Conservation (phyloP, 2,329 filamentous ascomycete genomes). For the Nothophoma quercina region DNA sequence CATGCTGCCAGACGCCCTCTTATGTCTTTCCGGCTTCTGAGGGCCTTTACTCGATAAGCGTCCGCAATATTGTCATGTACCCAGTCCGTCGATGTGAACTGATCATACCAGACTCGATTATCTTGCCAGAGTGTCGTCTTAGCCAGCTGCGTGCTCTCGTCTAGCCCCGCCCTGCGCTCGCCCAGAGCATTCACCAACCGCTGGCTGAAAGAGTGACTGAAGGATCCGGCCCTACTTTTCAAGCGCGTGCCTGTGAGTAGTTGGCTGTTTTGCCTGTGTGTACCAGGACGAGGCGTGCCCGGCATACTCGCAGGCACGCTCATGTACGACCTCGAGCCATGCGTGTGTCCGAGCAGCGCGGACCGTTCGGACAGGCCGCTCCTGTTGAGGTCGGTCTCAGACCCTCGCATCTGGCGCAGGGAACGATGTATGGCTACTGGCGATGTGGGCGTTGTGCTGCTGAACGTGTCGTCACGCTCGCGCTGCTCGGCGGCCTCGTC, state of each 20-base stretch:
- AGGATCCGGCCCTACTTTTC: constrained; percentile 44
- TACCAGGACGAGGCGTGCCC: constrained; percentile 52
- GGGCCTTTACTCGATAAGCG: constrained; percentile 83
- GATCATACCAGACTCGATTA: constrained; percentile 97
- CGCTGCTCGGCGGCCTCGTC: constrained; percentile 42
- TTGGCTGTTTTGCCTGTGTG: constrained; percentile 48
- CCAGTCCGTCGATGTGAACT: constrained; percentile 98
- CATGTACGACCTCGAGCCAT: constrained; percentile 52
- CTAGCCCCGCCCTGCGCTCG: constrained; percentile 57
- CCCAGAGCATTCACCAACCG: constrained; percentile 67
- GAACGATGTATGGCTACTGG: constrained; percentile 42
- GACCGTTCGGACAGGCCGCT: constrained; percentile 56
- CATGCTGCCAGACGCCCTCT: constrained; percentile 78
- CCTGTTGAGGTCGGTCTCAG: constrained; percentile 45
- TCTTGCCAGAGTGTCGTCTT: constrained; percentile 74
- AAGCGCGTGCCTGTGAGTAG: constrained; percentile 40
- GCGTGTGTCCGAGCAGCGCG: constrained; percentile 53
- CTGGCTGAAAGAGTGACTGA: constrained; percentile 48
- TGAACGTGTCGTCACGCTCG: constrained; percentile 42
- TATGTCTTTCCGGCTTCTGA: constrained; percentile 83
- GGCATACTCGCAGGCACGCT: constrained; percentile 51
- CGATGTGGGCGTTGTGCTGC: constrained; percentile 46
- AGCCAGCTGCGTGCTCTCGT: constrained; percentile 67
- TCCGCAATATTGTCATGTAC: constrained; percentile 97
- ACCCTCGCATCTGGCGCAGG: constrained; percentile 40